Percentiles rank a stretch among this genome's conserved stretches.
Conservation (phyloP, 331 rosid genomes). For the Pyrus hybrid region DNA sequence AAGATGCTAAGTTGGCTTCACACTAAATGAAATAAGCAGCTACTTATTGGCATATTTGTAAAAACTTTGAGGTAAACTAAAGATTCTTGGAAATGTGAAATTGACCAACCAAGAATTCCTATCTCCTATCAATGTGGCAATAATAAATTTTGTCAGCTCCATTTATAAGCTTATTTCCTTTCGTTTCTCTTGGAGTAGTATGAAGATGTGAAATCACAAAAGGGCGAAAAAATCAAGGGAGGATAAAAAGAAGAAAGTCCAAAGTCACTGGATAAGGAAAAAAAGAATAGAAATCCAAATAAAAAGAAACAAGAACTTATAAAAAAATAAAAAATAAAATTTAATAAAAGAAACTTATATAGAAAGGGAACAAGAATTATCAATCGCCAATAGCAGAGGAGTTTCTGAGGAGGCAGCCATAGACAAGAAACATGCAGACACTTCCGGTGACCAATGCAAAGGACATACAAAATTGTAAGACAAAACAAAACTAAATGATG, state of each 20-base stretch:
- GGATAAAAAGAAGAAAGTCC: neutral
- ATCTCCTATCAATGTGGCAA: neutral
- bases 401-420: neutral
- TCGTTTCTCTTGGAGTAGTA: neutral
- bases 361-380: neutral
- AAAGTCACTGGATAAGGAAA: neutral
- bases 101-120: neutral
- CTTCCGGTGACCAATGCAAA: neutral
- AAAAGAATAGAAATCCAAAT: neutral
- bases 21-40: neutral
- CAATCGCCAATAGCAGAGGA: neutral
- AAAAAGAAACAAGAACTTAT: neutral
- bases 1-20: constrained; percentile 7
- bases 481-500: neutral
- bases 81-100: neutral
- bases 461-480: neutral
- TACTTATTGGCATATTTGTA: neutral
- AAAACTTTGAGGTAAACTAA: neutral
- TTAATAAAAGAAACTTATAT: neutral
- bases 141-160: neutral
- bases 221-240: neutral
- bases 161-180: neutral
- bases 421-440: neutral
- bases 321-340: too few species aligned
- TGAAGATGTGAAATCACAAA: neutral